Base-by-base conservation (phyloP, 495 filamentous ascomycete species). In the Podospora bellae-mahoneyi region DNA sequence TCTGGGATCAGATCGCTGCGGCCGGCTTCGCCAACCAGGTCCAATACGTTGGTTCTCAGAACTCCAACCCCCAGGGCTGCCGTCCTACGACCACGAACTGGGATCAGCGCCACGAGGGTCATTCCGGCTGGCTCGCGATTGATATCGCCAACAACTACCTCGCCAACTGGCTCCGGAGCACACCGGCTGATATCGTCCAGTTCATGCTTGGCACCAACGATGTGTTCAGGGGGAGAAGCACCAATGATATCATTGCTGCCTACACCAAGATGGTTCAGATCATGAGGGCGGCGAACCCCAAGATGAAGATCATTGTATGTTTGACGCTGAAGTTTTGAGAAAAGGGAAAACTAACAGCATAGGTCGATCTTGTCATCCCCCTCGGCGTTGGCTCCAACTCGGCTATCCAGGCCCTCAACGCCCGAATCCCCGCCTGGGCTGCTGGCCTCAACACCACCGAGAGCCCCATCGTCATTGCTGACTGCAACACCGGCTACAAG, bases 141-240 rank as follows among this genome's bases (percentile, higher is more conserved):
- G 75, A 82, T 66, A 79, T 83, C 60, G 80, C 79, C 28, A 79
- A 81, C 72, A 80, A 76, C 48, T 75, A 81, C 44, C 66, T 82
- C n/a, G 68, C 73, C 4, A 66, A 60, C 18, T 82, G 80, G 81
- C 62, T 82, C 60, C 72, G 73, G 28, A 74, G 61, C 34, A 78
- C 76, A 0, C 73, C 72, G 4, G 76, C 81, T 13, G 81, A 83
- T 60, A 73, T 83, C 5, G 77, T 83, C 65, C 78, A 74, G 71
- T 79, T 82, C 69, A 78, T 79, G 74, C 71, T 83, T 2, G 81
- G 81, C 59, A 83, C 81, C 9, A 80, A 83, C 64, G 81, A 83
- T 65, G 60, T 68, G 6, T 58, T 64, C 13, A 74, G 73, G 4
- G 34, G 34, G 18, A 57, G 68, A 2, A 73, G 55, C 58, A 70